Evolutionary conservation across 345 rosid genomes (phyloP).

Genomic region (Citrus maxima): DNA sequence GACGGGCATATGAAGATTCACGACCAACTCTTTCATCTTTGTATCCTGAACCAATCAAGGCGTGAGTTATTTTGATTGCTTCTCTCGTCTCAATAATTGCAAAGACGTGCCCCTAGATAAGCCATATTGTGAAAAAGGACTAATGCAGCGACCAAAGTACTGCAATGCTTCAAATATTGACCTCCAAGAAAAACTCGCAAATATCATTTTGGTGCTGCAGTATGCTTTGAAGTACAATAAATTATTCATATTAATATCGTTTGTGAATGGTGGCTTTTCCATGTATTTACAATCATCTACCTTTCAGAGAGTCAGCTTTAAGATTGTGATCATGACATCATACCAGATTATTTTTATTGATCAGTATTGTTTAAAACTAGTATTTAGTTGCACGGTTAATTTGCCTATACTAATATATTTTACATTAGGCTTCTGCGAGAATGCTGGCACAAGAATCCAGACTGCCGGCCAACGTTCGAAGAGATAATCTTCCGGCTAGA

Average conservation of each 20-base stretch:
- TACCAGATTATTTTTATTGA: not conserved
- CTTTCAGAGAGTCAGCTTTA: not conserved
- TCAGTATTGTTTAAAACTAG: not conserved
- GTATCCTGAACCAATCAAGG: constrained; percentile 48
- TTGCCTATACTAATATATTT: not conserved
- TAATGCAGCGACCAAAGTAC: not conserved
- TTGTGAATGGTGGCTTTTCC: not conserved
- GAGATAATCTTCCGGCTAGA: constrained; percentile 55
- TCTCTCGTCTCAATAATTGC: not conserved
- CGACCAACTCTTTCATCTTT: constrained; percentile 45
- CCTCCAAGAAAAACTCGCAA: not conserved
- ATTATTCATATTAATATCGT: not conserved
- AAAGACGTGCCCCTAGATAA: not conserved
- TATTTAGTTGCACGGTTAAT: not conserved
- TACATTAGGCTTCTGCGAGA: constrained; percentile 50
- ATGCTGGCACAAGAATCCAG: constrained; percentile 69
- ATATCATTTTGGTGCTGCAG: not conserved
- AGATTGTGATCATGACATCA: not conserved
- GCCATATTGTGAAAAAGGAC: not conserved
- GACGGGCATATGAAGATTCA: constrained; percentile 56
- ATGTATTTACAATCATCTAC: not conserved
- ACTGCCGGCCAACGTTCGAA: constrained; percentile 56
- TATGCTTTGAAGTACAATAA: not conserved
- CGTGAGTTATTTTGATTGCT: constrained; percentile 28
- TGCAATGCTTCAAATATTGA: not conserved